phyloP scores from a whole-genome alignment of 306 rosid genomes.

The Psophocarpus tetragonolobus region DNA sequence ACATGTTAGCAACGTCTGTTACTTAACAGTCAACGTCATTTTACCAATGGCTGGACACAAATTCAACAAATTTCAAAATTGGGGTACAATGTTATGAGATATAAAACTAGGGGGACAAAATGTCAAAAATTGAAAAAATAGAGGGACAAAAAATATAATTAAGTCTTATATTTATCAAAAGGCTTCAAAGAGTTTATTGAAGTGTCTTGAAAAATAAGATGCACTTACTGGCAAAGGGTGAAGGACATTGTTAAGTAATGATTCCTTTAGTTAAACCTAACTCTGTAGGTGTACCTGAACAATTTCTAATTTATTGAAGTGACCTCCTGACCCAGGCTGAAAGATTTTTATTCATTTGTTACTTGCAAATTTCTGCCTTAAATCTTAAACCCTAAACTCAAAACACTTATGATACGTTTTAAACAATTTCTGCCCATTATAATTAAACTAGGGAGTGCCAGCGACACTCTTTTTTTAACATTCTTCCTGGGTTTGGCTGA shows the following conservation, averaged over 20 bases:
- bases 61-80: too few species aligned
- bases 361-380: neutral
- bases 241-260: neutral
- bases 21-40: too few species aligned
- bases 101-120: too few species aligned
- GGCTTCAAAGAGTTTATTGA: neutral
- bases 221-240: neutral
- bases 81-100: too few species aligned
- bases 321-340: neutral
- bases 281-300: neutral
- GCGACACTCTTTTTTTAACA: too few species aligned
- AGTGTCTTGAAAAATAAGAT: neutral
- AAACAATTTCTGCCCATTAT: neutral
- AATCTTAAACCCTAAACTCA: too few species aligned
- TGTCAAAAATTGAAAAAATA: too few species aligned
- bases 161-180: neutral
- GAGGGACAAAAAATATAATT: too few species aligned
- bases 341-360: neutral
- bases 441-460: too few species aligned
- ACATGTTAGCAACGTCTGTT: too few species aligned
- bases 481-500: too few species aligned
- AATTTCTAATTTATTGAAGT: neutral
- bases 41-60: too few species aligned
- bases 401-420: neutral
- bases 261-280: neutral